phyloP scores from a whole-genome alignment of 225 moss, liverwort and hornwort species.

The Marchantia paleacea region DNA sequence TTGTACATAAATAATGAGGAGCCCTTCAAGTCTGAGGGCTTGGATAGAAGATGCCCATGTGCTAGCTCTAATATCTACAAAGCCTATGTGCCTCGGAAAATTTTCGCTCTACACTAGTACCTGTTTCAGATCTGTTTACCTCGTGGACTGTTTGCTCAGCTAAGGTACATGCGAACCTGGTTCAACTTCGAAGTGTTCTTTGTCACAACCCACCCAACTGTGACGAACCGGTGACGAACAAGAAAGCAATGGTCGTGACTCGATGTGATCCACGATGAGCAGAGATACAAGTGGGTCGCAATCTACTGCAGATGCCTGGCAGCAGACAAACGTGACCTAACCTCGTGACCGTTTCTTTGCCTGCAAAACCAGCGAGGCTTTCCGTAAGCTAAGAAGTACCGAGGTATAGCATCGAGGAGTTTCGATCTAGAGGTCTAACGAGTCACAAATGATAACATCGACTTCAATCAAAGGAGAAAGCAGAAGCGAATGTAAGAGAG shows the following conservation, averaged over 20 bases:
- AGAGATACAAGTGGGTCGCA: neutral
- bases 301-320: neutral
- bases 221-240: neutral
- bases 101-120: neutral
- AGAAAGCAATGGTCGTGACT: neutral
- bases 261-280: neutral
- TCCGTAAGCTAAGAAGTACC: neutral
- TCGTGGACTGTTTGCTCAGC: neutral
- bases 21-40: neutral
- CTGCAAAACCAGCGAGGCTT: slow-evolving; percentile 11
- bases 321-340: slow-evolving; percentile 2
- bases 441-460: neutral
- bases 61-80: slow-evolving; percentile 21
- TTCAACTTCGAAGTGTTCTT: neutral
- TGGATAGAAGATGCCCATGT: neutral
- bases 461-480: neutral
- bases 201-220: neutral
- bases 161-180: neutral
- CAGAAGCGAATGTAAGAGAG: too few species aligned
- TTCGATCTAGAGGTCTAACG: too few species aligned
- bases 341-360: slow-evolving; percentile 40
- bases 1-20: slow-evolving; percentile 7
- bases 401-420: too few species aligned
- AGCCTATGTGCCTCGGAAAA: neutral
- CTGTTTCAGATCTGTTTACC: neutral